These are phyloP conservation scores for Solanum chmielewskii DNA, from an alignment of 257 asterid species.

Conservation along the genomic window DNA sequence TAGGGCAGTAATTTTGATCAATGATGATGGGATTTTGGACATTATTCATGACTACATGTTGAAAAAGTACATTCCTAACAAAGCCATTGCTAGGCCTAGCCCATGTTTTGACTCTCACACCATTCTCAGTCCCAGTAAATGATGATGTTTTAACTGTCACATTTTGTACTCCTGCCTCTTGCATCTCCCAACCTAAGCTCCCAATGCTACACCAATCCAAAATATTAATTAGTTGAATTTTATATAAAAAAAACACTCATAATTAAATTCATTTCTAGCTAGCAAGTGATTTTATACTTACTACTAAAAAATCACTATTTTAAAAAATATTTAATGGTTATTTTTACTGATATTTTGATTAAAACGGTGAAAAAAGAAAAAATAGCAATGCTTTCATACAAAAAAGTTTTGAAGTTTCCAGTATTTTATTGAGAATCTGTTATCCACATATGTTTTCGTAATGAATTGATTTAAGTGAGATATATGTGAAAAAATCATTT, in stretches of 20 bases:
- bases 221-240: not conserved
- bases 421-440: no score
- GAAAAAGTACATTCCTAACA: conserved; percentile 29
- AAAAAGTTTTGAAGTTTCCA: no score
- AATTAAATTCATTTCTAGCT: not conserved
- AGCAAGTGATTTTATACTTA: not conserved
- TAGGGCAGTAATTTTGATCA: conserved; percentile 63
- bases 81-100: conserved; percentile 57
- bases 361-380: no score
- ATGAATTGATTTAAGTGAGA: no score
- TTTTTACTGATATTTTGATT: no score
- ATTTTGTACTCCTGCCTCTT: conserved; percentile 48
- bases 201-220: conserved; percentile 34
- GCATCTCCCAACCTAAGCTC: conserved; percentile 35
- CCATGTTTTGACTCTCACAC: conserved; percentile 52
- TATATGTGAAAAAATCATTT: no score
- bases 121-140: conserved; percentile 38
- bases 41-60: conserved; percentile 38
- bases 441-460: no score
- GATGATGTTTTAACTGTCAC: conserved; percentile 31
- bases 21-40: conserved; percentile 56
- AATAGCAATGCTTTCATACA: no score
- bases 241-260: not conserved
- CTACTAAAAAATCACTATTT: no score
- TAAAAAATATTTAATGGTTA: no score